phyloP scores from a whole-genome alignment of 768 basidiomycete genomes.

The Scleroderma citrinum region DNA sequence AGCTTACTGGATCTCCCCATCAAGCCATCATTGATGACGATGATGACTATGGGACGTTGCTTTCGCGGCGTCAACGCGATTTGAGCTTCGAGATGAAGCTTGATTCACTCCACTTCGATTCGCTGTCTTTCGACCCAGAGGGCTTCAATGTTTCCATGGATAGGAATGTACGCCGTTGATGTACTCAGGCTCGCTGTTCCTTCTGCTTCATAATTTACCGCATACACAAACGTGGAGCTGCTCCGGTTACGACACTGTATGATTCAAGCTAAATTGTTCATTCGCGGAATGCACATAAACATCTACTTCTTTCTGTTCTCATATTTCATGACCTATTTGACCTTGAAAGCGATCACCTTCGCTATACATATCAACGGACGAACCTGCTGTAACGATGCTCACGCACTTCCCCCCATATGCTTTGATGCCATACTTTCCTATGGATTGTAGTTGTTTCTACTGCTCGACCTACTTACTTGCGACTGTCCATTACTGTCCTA shows the following conservation, averaged over 20 bases:
- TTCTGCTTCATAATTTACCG: neutral
- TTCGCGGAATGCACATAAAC: neutral
- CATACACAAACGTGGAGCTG: neutral
- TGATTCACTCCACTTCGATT: conserved; percentile 70
- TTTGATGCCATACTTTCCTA: neutral
- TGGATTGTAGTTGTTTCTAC: no score
- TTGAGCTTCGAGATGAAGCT: conserved; percentile 59
- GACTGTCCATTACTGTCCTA: no score
- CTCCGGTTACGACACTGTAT: neutral
- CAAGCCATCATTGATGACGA: conserved; percentile 2
- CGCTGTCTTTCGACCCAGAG: conserved; percentile 60
- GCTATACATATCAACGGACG: neutral
- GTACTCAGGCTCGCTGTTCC: neutral
- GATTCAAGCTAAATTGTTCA: neutral
- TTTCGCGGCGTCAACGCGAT: conserved; percentile 27
- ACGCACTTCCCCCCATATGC: neutral
- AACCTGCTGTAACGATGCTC: neutral
- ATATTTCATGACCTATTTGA: neutral
- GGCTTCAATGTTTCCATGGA: conserved; percentile 36
- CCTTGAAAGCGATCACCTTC: neutral
- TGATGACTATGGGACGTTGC: conserved; percentile 1
- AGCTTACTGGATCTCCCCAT: conserved; percentile 1
- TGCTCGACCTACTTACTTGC: neutral
- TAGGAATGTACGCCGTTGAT: conserved; percentile 10
- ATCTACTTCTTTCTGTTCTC: neutral